These are phyloP conservation scores for Trichoderma orchidacearum DNA, from an alignment of 495 filamentous ascomycete species.

Conservation along the genomic window DNA sequence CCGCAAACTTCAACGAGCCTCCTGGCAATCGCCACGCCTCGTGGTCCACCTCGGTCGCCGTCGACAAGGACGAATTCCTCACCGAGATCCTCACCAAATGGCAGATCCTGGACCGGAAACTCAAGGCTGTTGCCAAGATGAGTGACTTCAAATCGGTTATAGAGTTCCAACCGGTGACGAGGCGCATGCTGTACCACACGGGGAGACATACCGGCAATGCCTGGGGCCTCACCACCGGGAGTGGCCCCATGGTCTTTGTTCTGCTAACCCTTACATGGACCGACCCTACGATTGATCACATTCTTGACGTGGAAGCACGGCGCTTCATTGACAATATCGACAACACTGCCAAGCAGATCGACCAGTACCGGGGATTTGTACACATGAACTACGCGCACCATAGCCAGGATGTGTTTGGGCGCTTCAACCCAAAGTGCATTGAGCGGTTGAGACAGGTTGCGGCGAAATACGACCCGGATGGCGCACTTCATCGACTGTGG, in stretches of 20 bases:
- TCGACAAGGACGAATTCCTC: neutral
- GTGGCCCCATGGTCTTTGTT: neutral
- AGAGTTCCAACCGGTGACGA: neutral
- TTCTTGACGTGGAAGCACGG: neutral
- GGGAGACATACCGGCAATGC: neutral
- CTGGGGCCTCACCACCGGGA: neutral
- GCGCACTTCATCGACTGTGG: neutral
- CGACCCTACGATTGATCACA: neutral
- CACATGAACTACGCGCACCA: neutral
- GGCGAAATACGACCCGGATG: neutral
- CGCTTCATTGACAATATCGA: neutral
- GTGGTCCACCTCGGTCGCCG: neutral
- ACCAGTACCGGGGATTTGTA: neutral
- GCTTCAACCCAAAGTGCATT: neutral
- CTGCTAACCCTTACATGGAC: neutral
- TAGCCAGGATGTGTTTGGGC: neutral
- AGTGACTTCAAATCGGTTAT: neutral
- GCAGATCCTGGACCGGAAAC: neutral
- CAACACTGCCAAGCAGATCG: neutral
- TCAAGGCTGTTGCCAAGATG: neutral
- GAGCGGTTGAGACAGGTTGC: neutral
- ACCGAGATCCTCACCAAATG: neutral
- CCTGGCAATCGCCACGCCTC: neutral
- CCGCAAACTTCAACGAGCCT: neutral
- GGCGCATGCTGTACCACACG: neutral